These are phyloP conservation scores for Zygosaccharomyces pseudobailii DNA, from an alignment of 1,139 yeast species.

Conservation along the genomic window DNA sequence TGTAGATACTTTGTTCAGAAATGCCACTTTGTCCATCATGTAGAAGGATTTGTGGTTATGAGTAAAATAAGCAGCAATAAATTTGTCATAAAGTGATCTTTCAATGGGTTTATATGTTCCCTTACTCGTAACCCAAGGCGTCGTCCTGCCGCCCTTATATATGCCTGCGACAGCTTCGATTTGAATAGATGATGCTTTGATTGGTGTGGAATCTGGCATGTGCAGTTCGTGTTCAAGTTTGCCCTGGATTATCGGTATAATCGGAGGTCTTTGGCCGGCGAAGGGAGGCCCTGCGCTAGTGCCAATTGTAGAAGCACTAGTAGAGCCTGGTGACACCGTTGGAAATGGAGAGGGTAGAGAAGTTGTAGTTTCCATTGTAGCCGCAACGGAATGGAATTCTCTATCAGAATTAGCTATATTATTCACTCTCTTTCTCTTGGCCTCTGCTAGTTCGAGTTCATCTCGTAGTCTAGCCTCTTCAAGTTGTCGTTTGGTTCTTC, in stretches of 20 bases:
- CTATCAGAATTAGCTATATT: slow-evolving; percentile 5
- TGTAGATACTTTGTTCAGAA: slow-evolving; percentile 34
- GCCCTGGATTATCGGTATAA: slow-evolving; percentile 7
- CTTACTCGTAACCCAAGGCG: slow-evolving; percentile 22
- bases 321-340: not conserved
- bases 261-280: not conserved
- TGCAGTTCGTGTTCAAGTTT: slow-evolving; percentile 16
- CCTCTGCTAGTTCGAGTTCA: slow-evolving; percentile 16
- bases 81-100: slow-evolving; percentile 29
- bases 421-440: slow-evolving; percentile 5
- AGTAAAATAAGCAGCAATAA: slow-evolving; percentile 41
- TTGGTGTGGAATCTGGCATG: slow-evolving; percentile 25
- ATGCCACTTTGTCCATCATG: slow-evolving; percentile 39
- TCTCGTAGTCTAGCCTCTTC: slow-evolving; percentile 28
- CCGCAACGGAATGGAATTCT: not conserved
- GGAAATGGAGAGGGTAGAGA: slow-evolving; percentile 11
- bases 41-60: slow-evolving; percentile 44
- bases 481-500: slow-evolving; percentile 39
- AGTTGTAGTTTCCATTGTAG: slow-evolving; percentile 1
- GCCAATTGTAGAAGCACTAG: not conserved
- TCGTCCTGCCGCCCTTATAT: slow-evolving; percentile 28
- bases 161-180: slow-evolving; percentile 27
- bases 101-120: slow-evolving; percentile 23
- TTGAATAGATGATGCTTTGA: slow-evolving; percentile 28
- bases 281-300: not conserved